phyloP scores from a whole-genome alignment of 768 basidiomycete genomes.

The Megacollybia marginata region DNA sequence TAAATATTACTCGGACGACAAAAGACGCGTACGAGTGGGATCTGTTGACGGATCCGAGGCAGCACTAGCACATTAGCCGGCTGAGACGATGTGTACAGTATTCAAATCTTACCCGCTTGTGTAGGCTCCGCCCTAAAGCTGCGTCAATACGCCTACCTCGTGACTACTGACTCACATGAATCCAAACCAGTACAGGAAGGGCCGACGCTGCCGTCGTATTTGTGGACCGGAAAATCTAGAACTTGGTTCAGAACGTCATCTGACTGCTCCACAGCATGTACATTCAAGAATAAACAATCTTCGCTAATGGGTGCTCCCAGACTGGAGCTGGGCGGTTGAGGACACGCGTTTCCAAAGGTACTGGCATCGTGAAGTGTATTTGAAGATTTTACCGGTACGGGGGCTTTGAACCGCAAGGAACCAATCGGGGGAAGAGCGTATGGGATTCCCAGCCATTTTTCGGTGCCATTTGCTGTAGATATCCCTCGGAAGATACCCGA shows the following conservation, averaged over 20 bases:
- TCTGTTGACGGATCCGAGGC: conserved; percentile 34
- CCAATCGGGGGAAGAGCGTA: conserved; percentile 54
- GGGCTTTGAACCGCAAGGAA: conserved; percentile 47
- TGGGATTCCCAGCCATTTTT: conserved; percentile 56
- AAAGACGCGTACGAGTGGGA: conserved; percentile 34
- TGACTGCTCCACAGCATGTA: conserved; percentile 10
- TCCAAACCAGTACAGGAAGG: conserved; percentile 32
- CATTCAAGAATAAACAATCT: conserved; percentile 52
- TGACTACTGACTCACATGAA: conserved; percentile 19
- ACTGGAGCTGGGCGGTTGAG: conserved; percentile 29
- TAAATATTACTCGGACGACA: neutral
- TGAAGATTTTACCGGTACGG: conserved; percentile 31
- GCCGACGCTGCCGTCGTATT: conserved; percentile 17
- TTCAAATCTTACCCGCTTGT: conserved; percentile 27
- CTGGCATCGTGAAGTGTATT: conserved; percentile 32
- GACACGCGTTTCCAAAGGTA: conserved; percentile 48
- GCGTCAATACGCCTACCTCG: neutral
- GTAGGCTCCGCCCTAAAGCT: conserved; percentile 42
- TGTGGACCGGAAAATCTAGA: conserved; percentile 29
- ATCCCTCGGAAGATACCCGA: conserved; percentile 44
- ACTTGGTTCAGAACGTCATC: too few relatives aligned
- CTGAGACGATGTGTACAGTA: conserved; percentile 2
- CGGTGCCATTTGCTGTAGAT: conserved; percentile 32
- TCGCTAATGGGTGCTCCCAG: conserved; percentile 41
- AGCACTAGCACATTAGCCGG: conserved; percentile 22